These are phyloP conservation scores for Talaromyces nanjingensis DNA, from an alignment of 495 filamentous ascomycete genomes.

Conservation along the genomic window DNA sequence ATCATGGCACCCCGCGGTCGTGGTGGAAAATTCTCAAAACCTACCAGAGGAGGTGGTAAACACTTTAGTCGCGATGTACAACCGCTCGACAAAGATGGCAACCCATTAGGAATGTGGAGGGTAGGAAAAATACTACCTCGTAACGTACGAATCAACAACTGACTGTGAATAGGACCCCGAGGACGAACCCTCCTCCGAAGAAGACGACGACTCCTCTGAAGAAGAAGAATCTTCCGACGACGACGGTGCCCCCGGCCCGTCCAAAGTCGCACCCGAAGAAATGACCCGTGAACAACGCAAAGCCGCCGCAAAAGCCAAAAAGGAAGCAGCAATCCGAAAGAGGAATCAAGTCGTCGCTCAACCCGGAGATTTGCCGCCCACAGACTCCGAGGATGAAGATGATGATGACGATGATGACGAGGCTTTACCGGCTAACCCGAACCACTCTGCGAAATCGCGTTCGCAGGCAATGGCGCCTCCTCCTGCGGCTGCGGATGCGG, in stretches of 20 bases:
- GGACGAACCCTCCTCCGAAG: constrained; percentile 4
- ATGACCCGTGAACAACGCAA: constrained; percentile 83
- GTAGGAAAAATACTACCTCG: constrained; percentile 28
- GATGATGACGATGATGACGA: constrained; percentile 46
- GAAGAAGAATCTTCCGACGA: constrained; percentile 33
- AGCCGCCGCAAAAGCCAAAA: constrained; percentile 82
- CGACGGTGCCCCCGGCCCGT: constrained; percentile 18
- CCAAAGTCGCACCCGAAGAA: constrained; percentile 24
- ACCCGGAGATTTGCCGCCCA: constrained; percentile 77
- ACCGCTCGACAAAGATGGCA: constrained; percentile 80
- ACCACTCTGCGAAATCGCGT: constrained; percentile 69
- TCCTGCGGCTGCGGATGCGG: constrained; percentile 23
- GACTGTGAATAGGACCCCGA: constrained; percentile 5
- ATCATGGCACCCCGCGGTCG: constrained; percentile 53
- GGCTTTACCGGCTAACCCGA: constrained; percentile 78
- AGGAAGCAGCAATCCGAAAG: constrained; percentile 76
- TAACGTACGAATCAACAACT: neutral
- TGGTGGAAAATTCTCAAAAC: constrained; percentile 91
- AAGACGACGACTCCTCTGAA: constrained; percentile 29
- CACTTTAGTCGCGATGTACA: constrained; percentile 85
- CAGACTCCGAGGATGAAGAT: constrained; percentile 56
- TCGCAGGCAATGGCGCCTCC: constrained; percentile 47
- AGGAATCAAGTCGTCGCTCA: constrained; percentile 56
- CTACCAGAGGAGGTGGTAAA: constrained; percentile 87
- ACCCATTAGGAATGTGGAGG: constrained; percentile 68